phyloP scores from a whole-genome alignment of 2,329 filamentous ascomycete species.

The Xylaria sp. region DNA sequence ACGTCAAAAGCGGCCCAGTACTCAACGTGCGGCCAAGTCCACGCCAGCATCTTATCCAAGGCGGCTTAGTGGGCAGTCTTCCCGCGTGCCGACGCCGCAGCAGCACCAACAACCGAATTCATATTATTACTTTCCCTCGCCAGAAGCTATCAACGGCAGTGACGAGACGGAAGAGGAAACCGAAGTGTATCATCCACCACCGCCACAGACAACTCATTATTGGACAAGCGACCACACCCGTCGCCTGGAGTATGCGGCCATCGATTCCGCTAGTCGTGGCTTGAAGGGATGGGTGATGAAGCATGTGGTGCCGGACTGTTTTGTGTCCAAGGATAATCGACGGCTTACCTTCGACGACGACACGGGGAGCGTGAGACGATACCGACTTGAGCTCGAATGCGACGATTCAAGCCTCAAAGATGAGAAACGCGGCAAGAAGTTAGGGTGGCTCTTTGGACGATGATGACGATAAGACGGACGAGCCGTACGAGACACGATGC shows the following conservation, averaged over 20 bases:
- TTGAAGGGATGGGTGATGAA: conserved; percentile 69
- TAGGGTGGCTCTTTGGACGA: conserved; percentile 48
- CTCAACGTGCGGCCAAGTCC: conserved; percentile 56
- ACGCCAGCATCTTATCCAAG: conserved; percentile 43
- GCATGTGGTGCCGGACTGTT: conserved; percentile 69
- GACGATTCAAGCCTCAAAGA: conserved; percentile 50
- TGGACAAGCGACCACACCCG: conserved; percentile 73
- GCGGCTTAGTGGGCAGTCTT: conserved; percentile 42
- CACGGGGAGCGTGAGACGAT: conserved; percentile 70
- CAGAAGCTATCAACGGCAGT: conserved; percentile 49
- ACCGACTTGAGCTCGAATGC: conserved; percentile 67
- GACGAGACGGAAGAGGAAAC: conserved; percentile 28
- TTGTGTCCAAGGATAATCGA: conserved; percentile 61
- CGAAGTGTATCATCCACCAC: conserved; percentile 52
- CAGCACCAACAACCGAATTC: conserved; percentile 49
- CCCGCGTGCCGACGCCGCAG: conserved; percentile 45
- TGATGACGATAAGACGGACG: conserved; percentile 13
- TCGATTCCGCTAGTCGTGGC: conserved; percentile 69
- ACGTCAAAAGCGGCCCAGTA: conserved; percentile 54
- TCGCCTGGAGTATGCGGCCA: conserved; percentile 72
- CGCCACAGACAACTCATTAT: conserved; percentile 70
- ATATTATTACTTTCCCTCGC: conserved; percentile 63
- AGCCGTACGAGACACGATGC: conserved; percentile 35
- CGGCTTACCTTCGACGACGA: conserved; percentile 70
- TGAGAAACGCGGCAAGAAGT: conserved; percentile 39